These are phyloP conservation scores for Fusarium chuoi DNA, from an alignment of 2,329 filamentous ascomycete genomes.

Conservation along the genomic window DNA sequence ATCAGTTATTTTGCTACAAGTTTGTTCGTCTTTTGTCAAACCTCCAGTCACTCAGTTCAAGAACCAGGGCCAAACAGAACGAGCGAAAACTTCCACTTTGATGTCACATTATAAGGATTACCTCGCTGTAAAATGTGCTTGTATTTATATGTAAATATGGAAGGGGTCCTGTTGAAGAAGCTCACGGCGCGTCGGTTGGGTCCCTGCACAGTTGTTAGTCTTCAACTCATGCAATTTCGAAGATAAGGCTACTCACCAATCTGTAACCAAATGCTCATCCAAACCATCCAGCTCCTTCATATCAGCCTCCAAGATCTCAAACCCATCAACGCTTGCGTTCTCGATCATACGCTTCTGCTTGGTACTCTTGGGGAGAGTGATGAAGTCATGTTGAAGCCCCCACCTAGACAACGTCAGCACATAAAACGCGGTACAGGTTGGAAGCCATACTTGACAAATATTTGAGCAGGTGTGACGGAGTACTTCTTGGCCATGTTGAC, in stretches of 20 bases:
- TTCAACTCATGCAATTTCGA: not conserved
- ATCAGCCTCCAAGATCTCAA: slow-evolving; percentile 71
- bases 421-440: rapidly evolving
- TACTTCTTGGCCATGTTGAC: slow-evolving; percentile 73
- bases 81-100: not conserved
- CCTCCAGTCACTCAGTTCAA: not conserved
- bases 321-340: slow-evolving; percentile 70
- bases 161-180: not conserved
- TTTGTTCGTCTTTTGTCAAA: not conserved
- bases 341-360: slow-evolving; percentile 69
- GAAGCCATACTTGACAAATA: slow-evolving; percentile 67
- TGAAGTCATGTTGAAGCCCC: slow-evolving; percentile 79
- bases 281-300: slow-evolving; percentile 70
- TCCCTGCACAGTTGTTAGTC: slow-evolving; percentile 40
- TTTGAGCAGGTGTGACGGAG: slow-evolving; percentile 74
- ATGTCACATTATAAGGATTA: not conserved
- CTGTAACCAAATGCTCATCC: slow-evolving; percentile 79
- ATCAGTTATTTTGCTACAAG: rapidly evolving
- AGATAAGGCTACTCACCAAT: slow-evolving; percentile 58
- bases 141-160: not conserved
- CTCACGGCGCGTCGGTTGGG: slow-evolving; percentile 44
- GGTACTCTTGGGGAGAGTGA: slow-evolving; percentile 79
- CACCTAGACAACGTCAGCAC: slow-evolving; percentile 59
- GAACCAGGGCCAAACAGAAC: not conserved
- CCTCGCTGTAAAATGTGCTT: not conserved